Evolutionary conservation across 305 asterid genomes (phyloP).

Genomic region (Withania somnifera): DNA sequence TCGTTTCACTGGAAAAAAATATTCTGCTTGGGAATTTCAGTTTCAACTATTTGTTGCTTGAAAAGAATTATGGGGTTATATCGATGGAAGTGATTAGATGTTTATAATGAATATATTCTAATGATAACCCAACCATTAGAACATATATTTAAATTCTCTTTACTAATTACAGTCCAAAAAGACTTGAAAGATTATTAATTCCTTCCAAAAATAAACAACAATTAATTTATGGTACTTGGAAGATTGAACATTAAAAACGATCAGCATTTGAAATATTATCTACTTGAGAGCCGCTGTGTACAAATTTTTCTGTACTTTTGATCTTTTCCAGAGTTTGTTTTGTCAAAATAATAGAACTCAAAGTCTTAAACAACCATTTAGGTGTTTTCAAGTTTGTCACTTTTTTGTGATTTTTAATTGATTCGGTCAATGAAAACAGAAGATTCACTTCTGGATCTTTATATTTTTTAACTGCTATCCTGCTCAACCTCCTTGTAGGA

Average conservation of each 20-base stretch:
- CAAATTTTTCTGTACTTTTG: background rate
- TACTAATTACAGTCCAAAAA: background rate
- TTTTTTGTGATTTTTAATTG: background rate
- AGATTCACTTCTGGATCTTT: background rate
- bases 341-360: background rate
- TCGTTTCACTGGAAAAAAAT: too few relatives aligned
- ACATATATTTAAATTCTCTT: background rate
- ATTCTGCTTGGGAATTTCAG: too few relatives aligned
- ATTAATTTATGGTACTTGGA: background rate
- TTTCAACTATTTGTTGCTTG: too few relatives aligned
- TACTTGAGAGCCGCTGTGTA: background rate
- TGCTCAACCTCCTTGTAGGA: slow-evolving; percentile 30
- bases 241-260: background rate
- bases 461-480: background rate
- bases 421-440: background rate
- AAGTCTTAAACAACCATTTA: background rate
- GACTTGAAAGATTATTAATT: background rate
- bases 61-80: too few relatives aligned
- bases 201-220: background rate
- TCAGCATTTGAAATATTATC: background rate
- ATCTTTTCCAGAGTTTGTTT: background rate
- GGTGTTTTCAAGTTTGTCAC: background rate
- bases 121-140: background rate
- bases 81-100: background rate
- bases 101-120: background rate